Conservation (phyloP, 73 alveolate genomes). For the Paramecium caudatum region DNA sequence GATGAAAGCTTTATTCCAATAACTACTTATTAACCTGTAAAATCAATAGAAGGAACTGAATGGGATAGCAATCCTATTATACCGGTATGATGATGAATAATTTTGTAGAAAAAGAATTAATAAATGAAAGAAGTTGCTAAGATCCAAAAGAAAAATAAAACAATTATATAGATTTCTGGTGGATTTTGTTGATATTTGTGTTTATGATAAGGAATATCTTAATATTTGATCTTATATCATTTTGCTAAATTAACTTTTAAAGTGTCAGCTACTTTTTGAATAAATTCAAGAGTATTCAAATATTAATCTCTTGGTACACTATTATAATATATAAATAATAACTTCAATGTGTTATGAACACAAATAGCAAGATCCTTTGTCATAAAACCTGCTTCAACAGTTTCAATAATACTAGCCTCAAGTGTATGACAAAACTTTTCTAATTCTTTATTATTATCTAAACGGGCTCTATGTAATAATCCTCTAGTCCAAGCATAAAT, state of each 20-base stretch:
- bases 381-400: slow-evolving; percentile 89
- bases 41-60: slow-evolving; percentile 23
- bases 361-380: slow-evolving; percentile 91
- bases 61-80: slow-evolving; percentile 52
- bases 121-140: neutral
- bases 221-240: neutral
- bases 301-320: slow-evolving; percentile 75
- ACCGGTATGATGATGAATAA: neutral
- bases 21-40: slow-evolving; percentile 42
- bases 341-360: slow-evolving; percentile 79
- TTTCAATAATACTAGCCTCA: slow-evolving; percentile 81
- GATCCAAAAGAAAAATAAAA: slow-evolving; percentile 2
- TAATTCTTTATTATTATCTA: slow-evolving; percentile 81
- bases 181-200: neutral
- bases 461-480: slow-evolving; percentile 84
- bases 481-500: slow-evolving; percentile 95
- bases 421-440: slow-evolving; percentile 78
- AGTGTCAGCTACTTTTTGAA: slow-evolving; percentile 74
- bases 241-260: slow-evolving; percentile 41
- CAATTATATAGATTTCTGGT: neutral
- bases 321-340: neutral
- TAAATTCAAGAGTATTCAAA: slow-evolving; percentile 75
- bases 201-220: neutral
- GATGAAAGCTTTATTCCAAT: slow-evolving; percentile 45
- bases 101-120: neutral